Evolutionary conservation across 1,139 yeast species (phyloP).

Genomic region (Yamadazyma sp.): DNA sequence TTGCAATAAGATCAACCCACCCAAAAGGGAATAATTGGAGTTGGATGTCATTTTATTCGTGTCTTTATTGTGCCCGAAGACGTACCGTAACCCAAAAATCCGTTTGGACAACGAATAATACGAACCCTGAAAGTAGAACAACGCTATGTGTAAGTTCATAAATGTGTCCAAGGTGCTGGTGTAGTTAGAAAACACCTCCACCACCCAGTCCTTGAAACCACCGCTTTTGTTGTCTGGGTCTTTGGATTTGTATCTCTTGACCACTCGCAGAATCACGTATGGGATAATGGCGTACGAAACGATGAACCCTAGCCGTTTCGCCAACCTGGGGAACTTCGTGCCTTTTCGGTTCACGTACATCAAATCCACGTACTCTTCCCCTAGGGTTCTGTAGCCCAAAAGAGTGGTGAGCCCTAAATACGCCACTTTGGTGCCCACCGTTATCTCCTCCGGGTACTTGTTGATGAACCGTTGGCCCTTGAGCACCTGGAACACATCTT

Average conservation of each 20-base stretch:
- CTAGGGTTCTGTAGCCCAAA: conserved; percentile 76
- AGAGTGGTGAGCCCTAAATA: conserved; percentile 75
- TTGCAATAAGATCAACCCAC: conserved; percentile 66
- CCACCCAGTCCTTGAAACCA: conserved; percentile 13
- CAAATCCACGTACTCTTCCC: conserved; percentile 92
- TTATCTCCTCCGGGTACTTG: conserved; percentile 61
- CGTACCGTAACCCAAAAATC: conserved; percentile 77
- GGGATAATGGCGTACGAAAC: conserved; percentile 59
- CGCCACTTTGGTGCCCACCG: conserved; percentile 54
- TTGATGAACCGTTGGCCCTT: conserved; percentile 73
- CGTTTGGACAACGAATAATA: conserved; percentile 80
- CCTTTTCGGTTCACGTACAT: conserved; percentile 62
- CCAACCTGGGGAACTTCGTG: conserved; percentile 46
- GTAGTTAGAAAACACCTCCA: conserved; percentile 33
- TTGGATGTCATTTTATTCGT: conserved; percentile 37
- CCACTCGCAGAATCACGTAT: conserved; percentile 40
- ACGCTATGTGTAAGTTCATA: conserved; percentile 70
- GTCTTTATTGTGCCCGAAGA: conserved; percentile 62
- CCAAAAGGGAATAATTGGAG: conserved; percentile 78
- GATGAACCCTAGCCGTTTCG: conserved; percentile 53
- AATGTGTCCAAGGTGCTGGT: conserved; percentile 49
- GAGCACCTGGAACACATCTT: conserved; percentile 53
- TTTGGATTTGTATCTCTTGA: conserved; percentile 23
- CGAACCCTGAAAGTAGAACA: conserved; percentile 78
- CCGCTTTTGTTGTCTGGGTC: conserved; percentile 18